Evolutionary conservation across 2,329 filamentous ascomycete species (phyloP).

Genomic region (Penicillium nordicum): DNA sequence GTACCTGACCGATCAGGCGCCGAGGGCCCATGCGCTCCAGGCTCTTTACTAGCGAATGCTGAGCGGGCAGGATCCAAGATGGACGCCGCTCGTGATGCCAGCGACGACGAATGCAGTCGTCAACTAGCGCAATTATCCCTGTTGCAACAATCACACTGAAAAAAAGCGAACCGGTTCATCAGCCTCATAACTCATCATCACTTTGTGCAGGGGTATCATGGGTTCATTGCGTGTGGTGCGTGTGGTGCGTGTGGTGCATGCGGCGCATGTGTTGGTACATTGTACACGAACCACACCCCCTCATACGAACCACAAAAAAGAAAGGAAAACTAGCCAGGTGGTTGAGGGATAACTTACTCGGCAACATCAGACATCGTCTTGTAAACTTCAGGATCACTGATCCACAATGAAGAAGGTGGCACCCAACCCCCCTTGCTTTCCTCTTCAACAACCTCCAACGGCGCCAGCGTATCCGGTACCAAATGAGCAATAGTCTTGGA

Average conservation of each 20-base stretch:
- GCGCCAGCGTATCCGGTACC: slow-evolving; percentile 72
- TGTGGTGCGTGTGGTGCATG: slow-evolving; percentile 1
- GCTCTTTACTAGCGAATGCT: slow-evolving; percentile 52
- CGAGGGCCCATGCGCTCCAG: slow-evolving; percentile 62
- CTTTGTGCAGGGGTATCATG: background rate
- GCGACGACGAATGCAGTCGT: slow-evolving; percentile 81
- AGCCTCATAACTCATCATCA: slow-evolving; percentile 5
- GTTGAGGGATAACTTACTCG: slow-evolving; percentile 61
- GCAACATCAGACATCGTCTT: slow-evolving; percentile 72
- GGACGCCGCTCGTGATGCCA: slow-evolving; percentile 61
- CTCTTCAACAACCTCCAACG: slow-evolving; percentile 68
- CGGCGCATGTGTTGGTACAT: slow-evolving; percentile 4
- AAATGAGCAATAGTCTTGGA: slow-evolving; percentile 74
- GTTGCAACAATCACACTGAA: slow-evolving; percentile 79
- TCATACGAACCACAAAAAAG: background rate
- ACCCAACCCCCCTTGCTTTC: slow-evolving; percentile 81
- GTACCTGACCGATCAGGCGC: slow-evolving; percentile 61
- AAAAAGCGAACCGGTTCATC: background rate
- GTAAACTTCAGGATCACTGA: slow-evolving; percentile 70
- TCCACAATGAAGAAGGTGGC: slow-evolving; percentile 85
- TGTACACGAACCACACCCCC: slow-evolving; percentile 1
- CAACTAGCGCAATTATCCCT: slow-evolving; percentile 82
- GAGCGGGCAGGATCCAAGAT: slow-evolving; percentile 52
- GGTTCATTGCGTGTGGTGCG: background rate
- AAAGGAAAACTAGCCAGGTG: background rate